These are phyloP conservation scores for Nakazawaea wickerhamii DNA, from an alignment of 805 yeast genomes.

Conservation along the genomic window DNA sequence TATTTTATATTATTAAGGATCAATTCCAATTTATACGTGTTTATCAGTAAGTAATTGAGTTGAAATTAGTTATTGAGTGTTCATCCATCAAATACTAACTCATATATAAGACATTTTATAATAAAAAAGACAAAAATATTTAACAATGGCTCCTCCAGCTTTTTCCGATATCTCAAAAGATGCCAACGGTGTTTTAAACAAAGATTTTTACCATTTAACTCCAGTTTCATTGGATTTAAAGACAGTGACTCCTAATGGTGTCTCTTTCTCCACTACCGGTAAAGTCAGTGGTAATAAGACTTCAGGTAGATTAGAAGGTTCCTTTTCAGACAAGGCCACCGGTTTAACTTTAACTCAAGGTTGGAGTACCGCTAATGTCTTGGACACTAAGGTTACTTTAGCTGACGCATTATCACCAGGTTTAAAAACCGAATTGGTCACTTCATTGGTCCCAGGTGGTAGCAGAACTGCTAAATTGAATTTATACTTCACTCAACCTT, in stretches of 20 bases:
- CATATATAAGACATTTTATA: too few species aligned
- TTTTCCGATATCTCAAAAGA: constrained; percentile 91
- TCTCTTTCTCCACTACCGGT: constrained; percentile 90
- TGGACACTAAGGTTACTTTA: constrained; percentile 91
- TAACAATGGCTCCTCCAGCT: constrained; percentile 76
- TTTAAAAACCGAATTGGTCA: constrained; percentile 85
- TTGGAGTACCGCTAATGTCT: constrained; percentile 91
- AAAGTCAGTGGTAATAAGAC: constrained; percentile 77
- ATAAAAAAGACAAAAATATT: background rate
- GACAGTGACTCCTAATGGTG: constrained; percentile 95
- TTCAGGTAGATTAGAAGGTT: constrained; percentile 85
- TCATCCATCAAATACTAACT: background rate
- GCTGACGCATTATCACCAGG: constrained; percentile 92
- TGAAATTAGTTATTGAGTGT: too few species aligned
- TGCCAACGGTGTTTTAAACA: constrained; percentile 82
- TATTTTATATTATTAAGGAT: too few species aligned
- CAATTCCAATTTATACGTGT: too few species aligned
- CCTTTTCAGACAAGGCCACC: constrained; percentile 85
- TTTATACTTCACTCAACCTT: constrained; percentile 86
- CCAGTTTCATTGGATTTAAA: constrained; percentile 86
- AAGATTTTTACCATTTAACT: constrained; percentile 89
- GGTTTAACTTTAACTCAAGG: constrained; percentile 95
- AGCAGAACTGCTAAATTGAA: constrained; percentile 78
- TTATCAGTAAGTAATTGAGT: too few species aligned
- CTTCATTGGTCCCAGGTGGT: constrained; percentile 81